Percentiles rank a stretch among this genome's conserved stretches.
These are phyloP conservation scores for Dryadomyces quercus-mongolicae DNA, from an alignment of 2,329 filamentous ascomycete species.

Conservation along the genomic window DNA sequence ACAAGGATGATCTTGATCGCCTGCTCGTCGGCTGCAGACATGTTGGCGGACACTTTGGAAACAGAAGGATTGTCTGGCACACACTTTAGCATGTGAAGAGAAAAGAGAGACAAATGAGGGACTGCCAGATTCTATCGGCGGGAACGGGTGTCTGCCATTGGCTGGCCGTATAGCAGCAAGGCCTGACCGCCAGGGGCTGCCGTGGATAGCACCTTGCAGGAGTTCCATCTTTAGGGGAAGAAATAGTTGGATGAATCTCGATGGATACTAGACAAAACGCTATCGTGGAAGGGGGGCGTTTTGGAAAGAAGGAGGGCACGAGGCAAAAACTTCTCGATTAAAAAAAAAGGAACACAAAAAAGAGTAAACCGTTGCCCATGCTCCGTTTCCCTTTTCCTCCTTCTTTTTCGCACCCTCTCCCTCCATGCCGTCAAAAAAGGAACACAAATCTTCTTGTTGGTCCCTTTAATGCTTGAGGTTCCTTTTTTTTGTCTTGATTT, in stretches of 20 bases:
- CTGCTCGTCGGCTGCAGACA: slow-evolving; percentile 30
- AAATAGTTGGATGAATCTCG: too few species aligned
- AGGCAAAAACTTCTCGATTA: background rate
- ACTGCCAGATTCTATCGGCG: background rate
- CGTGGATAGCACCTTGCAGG: background rate
- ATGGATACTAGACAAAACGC: too few species aligned
- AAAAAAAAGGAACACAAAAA: slow-evolving; percentile 3
- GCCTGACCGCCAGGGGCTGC: background rate
- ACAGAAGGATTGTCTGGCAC: background rate
- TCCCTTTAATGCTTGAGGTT: background rate
- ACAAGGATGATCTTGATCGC: slow-evolving; percentile 43
- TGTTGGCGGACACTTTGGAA: background rate
- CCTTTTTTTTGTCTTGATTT: slow-evolving; percentile 4
- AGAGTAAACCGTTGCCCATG: slow-evolving; percentile 7
- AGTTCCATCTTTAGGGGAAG: too few species aligned
- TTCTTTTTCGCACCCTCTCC: background rate
- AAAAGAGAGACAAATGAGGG: background rate
- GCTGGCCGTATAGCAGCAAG: background rate
- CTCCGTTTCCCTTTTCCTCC: slow-evolving; percentile 4
- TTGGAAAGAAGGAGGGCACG: background rate
- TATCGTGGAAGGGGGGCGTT: too few species aligned
- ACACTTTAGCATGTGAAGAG: background rate
- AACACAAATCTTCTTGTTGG: background rate
- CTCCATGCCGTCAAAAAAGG: background rate
- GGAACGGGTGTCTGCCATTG: background rate